Evolutionary conservation across 768 basidiomycete species (phyloP), one percentile per base, ranked within the genome.

Genomic region (Collybiopsis confluens): DNA sequence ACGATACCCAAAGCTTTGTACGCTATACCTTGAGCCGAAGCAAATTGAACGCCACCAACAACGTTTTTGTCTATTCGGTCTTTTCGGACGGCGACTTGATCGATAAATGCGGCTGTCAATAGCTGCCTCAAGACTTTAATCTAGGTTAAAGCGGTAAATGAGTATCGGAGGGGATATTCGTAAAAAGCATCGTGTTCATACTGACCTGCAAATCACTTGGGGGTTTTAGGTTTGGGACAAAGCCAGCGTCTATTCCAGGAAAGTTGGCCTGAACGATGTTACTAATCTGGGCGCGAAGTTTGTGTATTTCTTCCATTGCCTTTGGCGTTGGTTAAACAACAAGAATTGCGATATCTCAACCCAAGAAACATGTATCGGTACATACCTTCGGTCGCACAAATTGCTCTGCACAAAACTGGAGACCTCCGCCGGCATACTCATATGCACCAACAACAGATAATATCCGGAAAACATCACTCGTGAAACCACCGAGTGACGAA

Each of bases 261-360:
- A 94, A 91, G 63, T 89, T 89, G n/a, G 79, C 72, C 53, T 79
- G 77, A 4, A 96, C 90, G 42, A 98, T 94, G 54, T 79, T 81
- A 61, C 82, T 88, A 54, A 99, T 87, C 63, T 99, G 97, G 0
- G 83, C 78, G 33, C 94, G 83, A 4, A 99, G 77, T 65, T 98
- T 98, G 68, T 95, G 97, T 33, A 97, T 96, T 72, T 99, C 97
- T 70, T 97, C 91, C 95, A 99, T 98, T 0, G 93, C 91, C 95
- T 98, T 40, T 47, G 16, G 5, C 30, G 48, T 45, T 11, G 46
- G 43, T 10, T 23, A 2, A n/a, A 28, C 24, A 11, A 21, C 4
- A n/a, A n/a, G n/a, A n/a, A n/a, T n/a, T n/a, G n/a, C n/a, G n/a
- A n/a, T n/a, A n/a, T n/a, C n/a, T n/a, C n/a, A n/a, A n/a, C n/a